phyloP scores from a whole-genome alignment of 352 stramenopile genomes.

The Peronosclerospora sorghi region DNA sequence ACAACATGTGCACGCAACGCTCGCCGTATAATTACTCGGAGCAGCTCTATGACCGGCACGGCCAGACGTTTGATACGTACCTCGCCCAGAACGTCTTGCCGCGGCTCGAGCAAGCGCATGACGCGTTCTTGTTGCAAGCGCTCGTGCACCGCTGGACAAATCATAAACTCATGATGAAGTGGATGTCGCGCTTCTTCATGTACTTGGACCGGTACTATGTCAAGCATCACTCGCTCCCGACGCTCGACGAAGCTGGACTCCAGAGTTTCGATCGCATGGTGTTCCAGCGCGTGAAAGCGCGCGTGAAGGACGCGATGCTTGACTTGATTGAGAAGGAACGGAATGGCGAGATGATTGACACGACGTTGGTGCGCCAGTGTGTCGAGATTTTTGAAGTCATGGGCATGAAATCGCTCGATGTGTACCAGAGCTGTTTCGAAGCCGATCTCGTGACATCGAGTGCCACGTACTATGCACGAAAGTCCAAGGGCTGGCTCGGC shows the following conservation, averaged over 20 bases:
- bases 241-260: conserved; percentile 86
- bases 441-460: conserved; percentile 87
- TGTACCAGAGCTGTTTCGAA: conserved; percentile 96
- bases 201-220: conserved; percentile 98
- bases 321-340: conserved; percentile 96
- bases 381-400: conserved; percentile 98
- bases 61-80: conserved; percentile 83
- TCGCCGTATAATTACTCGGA: conserved; percentile 98
- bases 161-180: conserved; percentile 99
- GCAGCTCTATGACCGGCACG: conserved; percentile 96
- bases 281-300: conserved; percentile 76
- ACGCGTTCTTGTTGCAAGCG: conserved; percentile 95
- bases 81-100: conserved; percentile 86
- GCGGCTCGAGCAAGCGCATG: conserved; percentile 76
- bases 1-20: conserved; percentile 99
- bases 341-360: conserved; percentile 96
- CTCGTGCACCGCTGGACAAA: conserved; percentile 96
- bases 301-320: conserved; percentile 87
- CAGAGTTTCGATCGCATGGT: conserved; percentile 78
- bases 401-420: conserved; percentile 92
- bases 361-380: conserved; percentile 92
- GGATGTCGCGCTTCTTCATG: conserved; percentile 99
- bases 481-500: conserved; percentile 95
- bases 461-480: conserved; percentile 91
- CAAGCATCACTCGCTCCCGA: conserved; percentile 95